Evolutionary conservation across 805 yeast species (phyloP).

Genomic region (Myxozyma udenii): DNA sequence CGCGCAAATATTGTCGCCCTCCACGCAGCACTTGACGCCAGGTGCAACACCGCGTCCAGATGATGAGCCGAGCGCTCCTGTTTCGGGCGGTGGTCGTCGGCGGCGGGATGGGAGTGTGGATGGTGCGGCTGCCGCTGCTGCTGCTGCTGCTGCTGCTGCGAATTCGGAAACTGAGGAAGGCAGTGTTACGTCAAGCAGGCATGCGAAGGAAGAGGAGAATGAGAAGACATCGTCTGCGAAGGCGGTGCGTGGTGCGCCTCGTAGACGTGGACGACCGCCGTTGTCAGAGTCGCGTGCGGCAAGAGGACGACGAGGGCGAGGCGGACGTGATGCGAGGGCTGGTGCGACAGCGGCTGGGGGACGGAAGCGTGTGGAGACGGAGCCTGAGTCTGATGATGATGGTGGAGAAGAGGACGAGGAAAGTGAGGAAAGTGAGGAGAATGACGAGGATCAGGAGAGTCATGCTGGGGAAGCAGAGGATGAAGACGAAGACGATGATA

Average conservation of each 20-base stretch:
- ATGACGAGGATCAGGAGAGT: slow-evolving; percentile 8
- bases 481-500: slow-evolving; percentile 3
- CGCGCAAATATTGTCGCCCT: slow-evolving; percentile 17
- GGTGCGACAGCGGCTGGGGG: not conserved
- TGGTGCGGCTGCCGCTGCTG: not conserved
- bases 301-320: slow-evolving; percentile 9
- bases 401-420: slow-evolving; percentile 8
- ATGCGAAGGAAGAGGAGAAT: slow-evolving; percentile 8
- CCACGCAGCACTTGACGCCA: slow-evolving; percentile 3
- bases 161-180: slow-evolving; percentile 14
- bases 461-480: not conserved
- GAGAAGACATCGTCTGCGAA: slow-evolving; percentile 6
- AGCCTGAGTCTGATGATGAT: slow-evolving; percentile 5
- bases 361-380: not conserved
- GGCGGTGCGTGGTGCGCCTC: not conserved
- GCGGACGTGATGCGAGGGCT: slow-evolving; percentile 8
- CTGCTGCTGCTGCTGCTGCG: slow-evolving; percentile 4
- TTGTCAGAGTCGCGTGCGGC: not conserved
- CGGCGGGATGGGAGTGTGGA: not conserved
- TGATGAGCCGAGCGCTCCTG: no score
- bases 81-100: not conserved
- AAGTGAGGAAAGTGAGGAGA: slow-evolving; percentile 8
- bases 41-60: slow-evolving; percentile 8
- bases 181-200: slow-evolving; percentile 2
- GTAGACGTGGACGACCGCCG: not conserved